Base-by-base conservation (phyloP, 2,329 filamentous ascomycete species). In the Trichoderma gracile region DNA sequence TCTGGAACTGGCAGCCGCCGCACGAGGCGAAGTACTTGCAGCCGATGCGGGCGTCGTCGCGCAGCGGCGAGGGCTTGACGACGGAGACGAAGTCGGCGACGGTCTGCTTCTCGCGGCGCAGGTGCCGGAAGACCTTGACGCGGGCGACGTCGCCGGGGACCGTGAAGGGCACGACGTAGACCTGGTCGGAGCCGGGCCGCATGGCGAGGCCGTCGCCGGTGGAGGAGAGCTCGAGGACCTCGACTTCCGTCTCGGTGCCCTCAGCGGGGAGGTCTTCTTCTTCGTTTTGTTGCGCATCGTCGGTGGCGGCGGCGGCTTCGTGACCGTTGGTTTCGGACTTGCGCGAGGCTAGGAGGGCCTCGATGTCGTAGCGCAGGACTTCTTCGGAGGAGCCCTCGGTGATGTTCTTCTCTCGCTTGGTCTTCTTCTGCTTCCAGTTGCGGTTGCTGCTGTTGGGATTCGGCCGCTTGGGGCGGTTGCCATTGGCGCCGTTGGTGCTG, bases 1-100 rank as follows among this genome's bases (percentile, higher is more conserved):
- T 97, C 80, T 99, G 95, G 76, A 98, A 93, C 78, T 99, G 95
- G 75, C 95, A 99, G 38, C 95, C 95, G 10, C 90, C 91, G 77
- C 95, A 99, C 62, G 83, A 84, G 46, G 86, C 81, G 73, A 99
- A 99, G 81, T 99, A 98, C 71, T 86, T 84, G 80, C 95, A 99
- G 64, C 83, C 83, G 70, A 96, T 84, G 23, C 91, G 86, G 43
- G 83, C 82, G 71, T 95, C 90, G 71, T 97, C 89, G 71, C 95
- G 89, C 62, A 89, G 81, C 1, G 87, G 83, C 0, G 91, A 93
- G 0, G 93, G 88, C 64, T 84, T 86, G 42, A 88, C 79, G 47
- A 98, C 85, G 66, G 89, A 89, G 72, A 98, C 73, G 71, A 96
- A 92, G 78, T 98, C 94, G 69, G 92, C 89, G 57, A 90, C 80